Evolutionary conservation across 192 early-diverging fungal genomes (phyloP), one percentile per base, ranked within the genome.

Genomic region (Coemansia sp.): DNA sequence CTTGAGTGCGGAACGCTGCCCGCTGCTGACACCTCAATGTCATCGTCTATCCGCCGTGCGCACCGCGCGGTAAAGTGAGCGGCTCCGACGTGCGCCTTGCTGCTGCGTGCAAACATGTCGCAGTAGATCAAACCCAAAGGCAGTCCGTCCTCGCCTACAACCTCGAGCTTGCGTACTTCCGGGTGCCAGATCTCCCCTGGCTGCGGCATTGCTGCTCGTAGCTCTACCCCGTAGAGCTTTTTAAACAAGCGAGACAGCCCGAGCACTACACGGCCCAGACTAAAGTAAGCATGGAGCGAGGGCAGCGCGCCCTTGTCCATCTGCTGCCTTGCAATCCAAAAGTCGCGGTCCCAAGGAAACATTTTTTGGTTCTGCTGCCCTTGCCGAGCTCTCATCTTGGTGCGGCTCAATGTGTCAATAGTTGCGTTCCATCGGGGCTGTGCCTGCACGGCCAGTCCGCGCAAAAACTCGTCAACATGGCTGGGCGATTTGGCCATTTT

Each of bases 11-110:
- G 58, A 15, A 39, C 29, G 73, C 64, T 27, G 73, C 64, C 37
- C 5, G 46, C 56, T 17, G 17, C 33, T 15, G 41, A 11, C 3
- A 69, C 53, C 3, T 42, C 43, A 33, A 81, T 82, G 41, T 96
- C 93, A 59, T 94, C 86, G 71, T 95, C 90, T 2, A 97, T 78
- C 3, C 92, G 82, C 12, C 97, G 83, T 0, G 93, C 92, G 35
- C 94, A 95, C 11, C 93, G 83, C 0, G 97, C 88, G 0, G 97
- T 98, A 63, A 97, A 99, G 80, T 99, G 97, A 2, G 97, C 97
- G 0, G 97, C 92, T 60, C 86, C 88, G 27, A 88, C 83, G 37
- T 79, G 83, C 27, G 92, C 90, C 58, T 89, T 90, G 37, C 84
- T 87, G 26, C 62, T 63, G n/a, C 97, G 87, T 11, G 71, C 70